Evolutionary conservation across 257 asterid genomes (phyloP).

Genomic region (Gynochthodes officinalis): DNA sequence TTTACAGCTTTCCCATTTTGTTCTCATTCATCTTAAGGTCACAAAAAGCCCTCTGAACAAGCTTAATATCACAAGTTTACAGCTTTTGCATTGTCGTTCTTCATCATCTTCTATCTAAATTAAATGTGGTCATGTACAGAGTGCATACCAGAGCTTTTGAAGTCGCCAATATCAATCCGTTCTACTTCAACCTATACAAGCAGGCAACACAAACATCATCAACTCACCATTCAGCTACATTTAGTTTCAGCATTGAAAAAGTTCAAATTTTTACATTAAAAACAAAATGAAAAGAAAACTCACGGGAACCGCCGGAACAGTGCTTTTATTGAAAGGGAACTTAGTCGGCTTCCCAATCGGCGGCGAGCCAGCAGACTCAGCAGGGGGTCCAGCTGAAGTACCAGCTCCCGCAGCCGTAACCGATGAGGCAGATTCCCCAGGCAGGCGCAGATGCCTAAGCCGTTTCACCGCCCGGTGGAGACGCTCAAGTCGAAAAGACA

Average conservation of each 20-base stretch:
- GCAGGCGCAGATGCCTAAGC: constrained; percentile 69
- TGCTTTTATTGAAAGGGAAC: constrained; percentile 48
- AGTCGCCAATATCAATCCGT: constrained; percentile 75
- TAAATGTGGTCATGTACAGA: neutral
- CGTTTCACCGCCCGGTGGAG: constrained; percentile 92
- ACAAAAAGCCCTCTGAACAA: neutral
- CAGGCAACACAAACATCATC: constrained; percentile 7
- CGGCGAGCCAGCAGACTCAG: constrained; percentile 49
- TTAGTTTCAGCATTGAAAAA: neutral
- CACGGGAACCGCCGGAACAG: constrained; percentile 55
- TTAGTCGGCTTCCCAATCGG: constrained; percentile 55
- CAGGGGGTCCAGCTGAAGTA: constrained; percentile 20
- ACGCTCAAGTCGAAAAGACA: constrained; percentile 74
- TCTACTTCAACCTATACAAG: constrained; percentile 85
- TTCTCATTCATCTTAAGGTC: neutral
- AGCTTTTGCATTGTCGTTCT: neutral
- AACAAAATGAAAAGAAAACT: constrained; percentile 17
- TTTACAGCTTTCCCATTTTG: neutral
- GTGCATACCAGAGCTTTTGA: constrained; percentile 63
- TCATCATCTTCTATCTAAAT: neutral
- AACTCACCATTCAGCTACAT: neutral
- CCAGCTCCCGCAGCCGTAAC: constrained; percentile 38
- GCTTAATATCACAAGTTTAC: neutral
- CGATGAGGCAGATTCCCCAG: constrained; percentile 61
- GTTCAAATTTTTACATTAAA: neutral